Evolutionary conservation across 2,329 filamentous ascomycete species (phyloP), one percentile per base, ranked within the genome.

Genomic region (Fusarium bulbicola): DNA sequence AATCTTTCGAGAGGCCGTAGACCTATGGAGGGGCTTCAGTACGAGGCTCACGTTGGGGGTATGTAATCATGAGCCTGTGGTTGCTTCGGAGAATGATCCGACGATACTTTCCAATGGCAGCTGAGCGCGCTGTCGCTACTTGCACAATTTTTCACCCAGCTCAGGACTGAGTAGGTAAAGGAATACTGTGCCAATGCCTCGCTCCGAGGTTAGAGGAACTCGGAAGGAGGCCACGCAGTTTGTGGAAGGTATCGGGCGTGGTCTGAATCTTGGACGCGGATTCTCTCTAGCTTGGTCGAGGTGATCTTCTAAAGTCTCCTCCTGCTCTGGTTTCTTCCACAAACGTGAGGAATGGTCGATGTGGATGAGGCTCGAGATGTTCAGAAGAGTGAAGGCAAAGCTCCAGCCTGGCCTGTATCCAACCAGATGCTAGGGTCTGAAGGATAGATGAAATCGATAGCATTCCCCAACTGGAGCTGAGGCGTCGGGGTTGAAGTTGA

Each of bases 401-500:
- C 16, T 45, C 7, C 16, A 45, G 7, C n/a, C 14, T 34, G 40
- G n/a, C 15, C 14, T 42, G 16, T 11, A 24, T 24, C n/a, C 6
- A 3, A 5, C 2, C 10, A 16, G 15, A 12, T 2, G 1, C 40
- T 43, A 11, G 40, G 40, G 3, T 43, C 15, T 16, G 40, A 16
- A 24, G n/a, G 16, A 26, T 45, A 45, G 24, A 45, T 45, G 43
- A 14, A 14, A 45, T 13, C 24, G 24, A 20, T 20, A 26, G 18
- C 43, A 11, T 26, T 4, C 0, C 6, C 12, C 7, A 16, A 6
- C 43, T 20, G 3, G 16, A 20, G 24, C 24, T 26, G 18, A 14
- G 21, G 1, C 6, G 7, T 14, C 32, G 32, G 14, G 14, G 1
- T 34, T 3, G 32, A 3, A 2, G 14, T 8, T 15, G 32, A 15